A percentile compares a stretch with the other conserved stretches of the same genome.
These are phyloP conservation scores for Begonia loranthoides DNA, from an alignment of 306 rosid genomes.

Conservation along the genomic window DNA sequence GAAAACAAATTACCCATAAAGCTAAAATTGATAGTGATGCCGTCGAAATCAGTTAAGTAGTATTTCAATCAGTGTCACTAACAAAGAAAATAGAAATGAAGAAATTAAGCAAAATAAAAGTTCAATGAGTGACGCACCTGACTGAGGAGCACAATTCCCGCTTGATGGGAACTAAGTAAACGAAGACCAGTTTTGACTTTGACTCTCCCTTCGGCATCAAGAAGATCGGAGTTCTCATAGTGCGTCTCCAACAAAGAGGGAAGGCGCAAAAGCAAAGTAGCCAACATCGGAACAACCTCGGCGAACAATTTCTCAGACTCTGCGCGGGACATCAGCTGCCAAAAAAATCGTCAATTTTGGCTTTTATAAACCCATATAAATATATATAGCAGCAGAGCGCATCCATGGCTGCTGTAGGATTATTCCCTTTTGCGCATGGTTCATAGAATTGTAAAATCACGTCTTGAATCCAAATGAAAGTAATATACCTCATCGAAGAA, in stretches of 20 bases:
- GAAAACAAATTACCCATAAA: too few relatives aligned
- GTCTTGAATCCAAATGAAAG: neutral
- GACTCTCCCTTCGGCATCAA: constrained; percentile 17
- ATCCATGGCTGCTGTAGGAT: neutral
- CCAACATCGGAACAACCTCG: constrained; percentile 60
- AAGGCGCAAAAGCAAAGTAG: constrained; percentile 50
- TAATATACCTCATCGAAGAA: constrained; percentile 63
- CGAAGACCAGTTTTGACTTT: constrained; percentile 43
- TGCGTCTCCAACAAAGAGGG: constrained; percentile 70
- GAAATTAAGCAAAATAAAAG: too few relatives aligned
- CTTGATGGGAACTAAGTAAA: constrained; percentile 46
- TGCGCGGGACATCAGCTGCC: constrained; percentile 51
- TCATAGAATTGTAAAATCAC: too few relatives aligned
- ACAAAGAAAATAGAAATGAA: too few relatives aligned
- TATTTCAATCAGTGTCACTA: too few relatives aligned
- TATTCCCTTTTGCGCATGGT: too few relatives aligned
- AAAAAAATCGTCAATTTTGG: neutral
- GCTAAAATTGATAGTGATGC: too few relatives aligned
- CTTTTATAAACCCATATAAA: neutral
- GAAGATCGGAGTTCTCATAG: constrained; percentile 34
- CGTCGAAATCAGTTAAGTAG: too few relatives aligned
- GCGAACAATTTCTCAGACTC: constrained; percentile 58
- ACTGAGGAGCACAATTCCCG: constrained; percentile 60
- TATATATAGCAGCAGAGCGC: too few relatives aligned
- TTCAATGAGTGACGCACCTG: constrained; percentile 29